Conservation (phyloP, 139 green algal genomes). For the Chlorella vulgaris region DNA sequence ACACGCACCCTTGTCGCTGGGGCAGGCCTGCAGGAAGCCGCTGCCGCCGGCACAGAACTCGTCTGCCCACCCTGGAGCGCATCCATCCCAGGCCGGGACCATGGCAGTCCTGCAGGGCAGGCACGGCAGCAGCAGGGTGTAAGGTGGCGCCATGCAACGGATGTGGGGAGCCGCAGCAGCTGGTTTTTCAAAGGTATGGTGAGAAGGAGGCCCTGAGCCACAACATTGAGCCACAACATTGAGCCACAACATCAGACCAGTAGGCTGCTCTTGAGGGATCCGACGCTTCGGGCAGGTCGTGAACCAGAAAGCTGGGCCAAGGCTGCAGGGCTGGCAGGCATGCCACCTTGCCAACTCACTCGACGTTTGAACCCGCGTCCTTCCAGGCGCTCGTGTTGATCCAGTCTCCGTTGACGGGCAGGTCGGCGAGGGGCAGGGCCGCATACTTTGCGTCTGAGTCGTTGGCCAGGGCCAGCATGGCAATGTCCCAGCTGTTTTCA, state of each 20-base stretch:
- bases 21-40: neutral
- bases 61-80: neutral
- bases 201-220: no score
- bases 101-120: neutral
- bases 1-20: neutral
- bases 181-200: no score
- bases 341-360: no score
- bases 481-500: neutral
- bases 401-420: neutral
- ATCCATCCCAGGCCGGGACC: constrained; percentile 1
- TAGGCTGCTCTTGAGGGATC: no score
- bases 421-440: neutral
- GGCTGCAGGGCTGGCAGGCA: no score
- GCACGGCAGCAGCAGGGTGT: neutral
- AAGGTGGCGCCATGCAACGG: neutral
- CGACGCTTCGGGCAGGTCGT: no score
- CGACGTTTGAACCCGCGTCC: neutral
- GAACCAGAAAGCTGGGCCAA: no score
- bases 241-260: no score
- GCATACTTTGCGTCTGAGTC: neutral
- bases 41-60: neutral
- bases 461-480: neutral
- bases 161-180: neutral
- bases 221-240: no score
- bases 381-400: neutral